Percentiles rank a stretch among this genome's conserved stretches.
Conservation (phyloP, 2,329 filamentous ascomycete species). For the Lasiodiplodia hormozganensis region DNA sequence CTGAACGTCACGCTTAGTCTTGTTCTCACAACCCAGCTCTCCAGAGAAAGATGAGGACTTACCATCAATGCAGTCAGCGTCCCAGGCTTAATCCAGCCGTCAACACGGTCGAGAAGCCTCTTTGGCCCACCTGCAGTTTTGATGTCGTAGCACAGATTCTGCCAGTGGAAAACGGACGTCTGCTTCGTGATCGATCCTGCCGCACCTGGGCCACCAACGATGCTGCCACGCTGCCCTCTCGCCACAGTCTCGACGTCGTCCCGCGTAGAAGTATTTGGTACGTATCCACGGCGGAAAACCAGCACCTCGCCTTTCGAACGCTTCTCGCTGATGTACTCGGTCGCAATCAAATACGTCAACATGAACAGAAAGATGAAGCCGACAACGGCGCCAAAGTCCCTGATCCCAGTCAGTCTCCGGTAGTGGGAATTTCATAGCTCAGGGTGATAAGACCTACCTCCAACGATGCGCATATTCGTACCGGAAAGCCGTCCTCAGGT, state of each 20-base stretch:
- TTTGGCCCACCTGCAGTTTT: slow-evolving; percentile 80
- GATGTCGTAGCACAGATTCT: slow-evolving; percentile 78
- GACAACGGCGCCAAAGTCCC: slow-evolving; percentile 55
- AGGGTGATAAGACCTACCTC: slow-evolving; percentile 35
- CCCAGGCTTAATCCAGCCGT: slow-evolving; percentile 93
- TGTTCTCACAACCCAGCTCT: neutral
- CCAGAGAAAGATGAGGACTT: neutral
- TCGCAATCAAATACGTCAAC: slow-evolving; percentile 51
- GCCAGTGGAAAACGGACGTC: slow-evolving; percentile 85
- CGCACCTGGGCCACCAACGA: slow-evolving; percentile 12
- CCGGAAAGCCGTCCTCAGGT: slow-evolving; percentile 43
- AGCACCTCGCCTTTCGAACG: slow-evolving; percentile 61
- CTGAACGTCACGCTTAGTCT: slow-evolving; percentile 69
- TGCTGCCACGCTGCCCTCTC: slow-evolving; percentile 35
- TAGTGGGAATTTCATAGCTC: neutral
- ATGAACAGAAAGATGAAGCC: slow-evolving; percentile 54
- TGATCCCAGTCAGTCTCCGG: neutral
- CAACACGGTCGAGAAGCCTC: slow-evolving; percentile 81
- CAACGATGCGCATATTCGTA: slow-evolving; percentile 51
- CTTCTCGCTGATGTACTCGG: slow-evolving; percentile 56
- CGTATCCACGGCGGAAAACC: slow-evolving; percentile 56
- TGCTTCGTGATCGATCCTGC: slow-evolving; percentile 64
- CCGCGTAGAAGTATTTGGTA: slow-evolving; percentile 43
- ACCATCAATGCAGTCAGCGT: slow-evolving; percentile 83
- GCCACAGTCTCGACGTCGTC: slow-evolving; percentile 51